Conservation (phyloP, 768 basidiomycete genomes). For the Saitozyma sp. region DNA sequence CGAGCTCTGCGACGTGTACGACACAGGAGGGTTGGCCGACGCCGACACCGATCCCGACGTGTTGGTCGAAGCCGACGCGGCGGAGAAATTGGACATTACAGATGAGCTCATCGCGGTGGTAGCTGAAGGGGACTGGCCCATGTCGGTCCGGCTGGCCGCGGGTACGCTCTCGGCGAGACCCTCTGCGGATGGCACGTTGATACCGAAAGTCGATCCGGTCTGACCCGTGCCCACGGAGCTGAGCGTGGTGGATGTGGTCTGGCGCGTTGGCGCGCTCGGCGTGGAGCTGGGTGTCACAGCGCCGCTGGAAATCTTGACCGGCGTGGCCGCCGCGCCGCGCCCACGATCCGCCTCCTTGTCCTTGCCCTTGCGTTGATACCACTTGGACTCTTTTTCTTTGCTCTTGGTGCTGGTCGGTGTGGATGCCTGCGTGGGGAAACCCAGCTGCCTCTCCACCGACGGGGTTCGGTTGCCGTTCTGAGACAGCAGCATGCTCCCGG, state of each 20-base stretch:
- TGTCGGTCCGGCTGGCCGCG: too few relatives aligned
- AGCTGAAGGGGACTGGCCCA: neutral
- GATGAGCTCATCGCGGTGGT: neutral
- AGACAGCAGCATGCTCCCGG: neutral
- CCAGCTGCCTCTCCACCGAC: neutral
- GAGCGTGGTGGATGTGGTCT: neutral
- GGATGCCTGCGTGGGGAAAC: neutral
- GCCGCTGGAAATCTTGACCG: neutral
- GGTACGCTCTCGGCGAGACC: neutral
- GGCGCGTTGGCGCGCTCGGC: neutral
- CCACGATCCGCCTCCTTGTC: neutral
- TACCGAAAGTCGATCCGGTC: neutral
- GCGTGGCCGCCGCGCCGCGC: neutral
- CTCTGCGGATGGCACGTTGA: neutral
- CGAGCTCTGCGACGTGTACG: neutral
- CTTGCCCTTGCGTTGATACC: constrained; percentile 1
- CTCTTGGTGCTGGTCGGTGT: neutral
- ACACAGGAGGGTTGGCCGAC: neutral
- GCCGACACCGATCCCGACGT: neutral
- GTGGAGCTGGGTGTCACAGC: neutral
- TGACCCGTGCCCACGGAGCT: neutral
- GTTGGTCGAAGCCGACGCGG: neutral
- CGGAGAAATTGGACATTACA: neutral
- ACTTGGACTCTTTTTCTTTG: neutral
- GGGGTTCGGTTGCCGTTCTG: neutral